These are phyloP conservation scores for Fusarium concolor DNA, from an alignment of 2,329 filamentous ascomycete genomes.

Conservation along the genomic window DNA sequence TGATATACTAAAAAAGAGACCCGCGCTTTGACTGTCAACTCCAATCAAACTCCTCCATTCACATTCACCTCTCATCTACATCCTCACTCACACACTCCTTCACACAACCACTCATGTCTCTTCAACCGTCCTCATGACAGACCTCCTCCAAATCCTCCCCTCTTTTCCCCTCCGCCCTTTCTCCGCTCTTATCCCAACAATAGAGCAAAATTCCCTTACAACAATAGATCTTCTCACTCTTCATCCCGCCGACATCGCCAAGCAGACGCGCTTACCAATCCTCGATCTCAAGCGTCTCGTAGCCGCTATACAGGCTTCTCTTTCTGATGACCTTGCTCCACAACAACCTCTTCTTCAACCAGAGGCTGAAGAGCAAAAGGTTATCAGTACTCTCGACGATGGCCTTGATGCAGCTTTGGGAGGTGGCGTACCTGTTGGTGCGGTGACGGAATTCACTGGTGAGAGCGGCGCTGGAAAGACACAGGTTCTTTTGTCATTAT, in stretches of 20 bases:
- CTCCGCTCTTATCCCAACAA: slow-evolving; percentile 78
- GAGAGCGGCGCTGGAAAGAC: slow-evolving; percentile 97
- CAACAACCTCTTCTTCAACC: slow-evolving; percentile 40
- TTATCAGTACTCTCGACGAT: slow-evolving; percentile 84
- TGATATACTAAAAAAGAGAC: background rate
- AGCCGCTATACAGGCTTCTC: slow-evolving; percentile 71
- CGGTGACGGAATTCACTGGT: slow-evolving; percentile 89
- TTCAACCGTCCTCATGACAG: slow-evolving; percentile 71
- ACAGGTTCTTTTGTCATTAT: slow-evolving; percentile 86
- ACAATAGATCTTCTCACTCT: slow-evolving; percentile 88
- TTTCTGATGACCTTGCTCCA: slow-evolving; percentile 70
- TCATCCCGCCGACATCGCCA: slow-evolving; percentile 84
- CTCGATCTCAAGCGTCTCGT: slow-evolving; percentile 82
- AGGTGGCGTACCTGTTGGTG: slow-evolving; percentile 84
- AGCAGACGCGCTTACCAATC: slow-evolving; percentile 83
- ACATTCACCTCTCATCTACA: slow-evolving; percentile 29
- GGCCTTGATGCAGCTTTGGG: slow-evolving; percentile 75
- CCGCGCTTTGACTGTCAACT: background rate
- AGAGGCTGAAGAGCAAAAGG: slow-evolving; percentile 5
- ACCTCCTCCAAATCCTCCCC: slow-evolving; percentile 85
- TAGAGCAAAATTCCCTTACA: slow-evolving; percentile 82
- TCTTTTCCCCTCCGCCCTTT: slow-evolving; percentile 79
- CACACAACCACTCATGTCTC: slow-evolving; percentile 20
- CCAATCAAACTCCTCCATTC: background rate
- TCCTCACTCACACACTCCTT: background rate